Evolutionary conservation across 2,329 filamentous ascomycete species (phyloP), one percentile per base, ranked within the genome.

Genomic region (Neofusicoccum sp.): DNA sequence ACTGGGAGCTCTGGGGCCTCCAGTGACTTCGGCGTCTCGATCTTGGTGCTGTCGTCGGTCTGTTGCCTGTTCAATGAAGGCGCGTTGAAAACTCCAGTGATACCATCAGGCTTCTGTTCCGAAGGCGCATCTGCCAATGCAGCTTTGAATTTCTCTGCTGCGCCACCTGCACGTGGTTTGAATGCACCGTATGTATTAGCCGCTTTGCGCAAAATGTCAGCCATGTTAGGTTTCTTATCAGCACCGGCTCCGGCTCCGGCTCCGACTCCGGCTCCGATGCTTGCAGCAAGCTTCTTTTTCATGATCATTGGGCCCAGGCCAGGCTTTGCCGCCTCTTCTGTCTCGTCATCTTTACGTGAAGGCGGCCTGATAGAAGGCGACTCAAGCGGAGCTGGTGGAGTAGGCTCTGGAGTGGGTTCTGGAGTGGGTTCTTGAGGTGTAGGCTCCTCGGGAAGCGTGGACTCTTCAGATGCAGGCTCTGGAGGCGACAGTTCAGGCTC

Each of bases 301-400:
- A 91, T 93, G 68, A 97, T 89, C 93, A 96, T 96, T 1, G 92
- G 91, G 0, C 91, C 91, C 6, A 96, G 82, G 1, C 91, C 92
- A 16, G 91, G 91, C n/a, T 90, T 80, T 65, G 31, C 36, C 2
- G 82, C 79, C 31, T 75, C 73, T 41, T 51, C 24, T 26, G 56
- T 49, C 45, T 82, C 81, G 30, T 83, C 82, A 74, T 68, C 77
- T 74, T 75, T 80, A 81, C 54, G 41, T 1, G 54, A 45, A 20
- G 26, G 16, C 7, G 40, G 54, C n/a, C 72, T 61, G 31, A 38
- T 33, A 6, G 47, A 31, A 38, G 33, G 33, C 33, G 47, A 34
- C 16, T 20, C 20, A 20, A 64, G 54, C 16, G 60, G 60, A n/a
- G 62, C 53, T 11, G 62, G 54, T 12, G 34, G 31, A 28, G 40